Evolutionary conservation across 768 basidiomycete species (phyloP).

Genomic region (Sarcomyxa edulis): DNA sequence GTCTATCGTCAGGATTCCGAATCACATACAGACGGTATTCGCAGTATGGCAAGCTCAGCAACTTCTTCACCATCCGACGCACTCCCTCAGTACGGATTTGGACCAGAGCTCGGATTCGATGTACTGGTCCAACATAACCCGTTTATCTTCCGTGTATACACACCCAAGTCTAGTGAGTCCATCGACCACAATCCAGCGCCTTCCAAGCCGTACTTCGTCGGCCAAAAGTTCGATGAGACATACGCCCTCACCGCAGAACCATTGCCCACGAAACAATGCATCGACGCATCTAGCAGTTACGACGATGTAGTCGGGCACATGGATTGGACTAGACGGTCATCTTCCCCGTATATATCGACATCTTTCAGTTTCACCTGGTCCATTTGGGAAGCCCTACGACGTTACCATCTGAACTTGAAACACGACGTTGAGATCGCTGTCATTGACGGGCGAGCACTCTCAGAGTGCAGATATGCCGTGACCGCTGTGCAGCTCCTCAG

Average conservation of each 20-base stretch:
- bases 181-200: slow-evolving; percentile 46
- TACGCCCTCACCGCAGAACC: slow-evolving; percentile 31
- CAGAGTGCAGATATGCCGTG: slow-evolving; percentile 48
- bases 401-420: slow-evolving; percentile 69
- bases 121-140: slow-evolving; percentile 57
- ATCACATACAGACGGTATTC: too few relatives aligned
- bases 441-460: slow-evolving; percentile 62
- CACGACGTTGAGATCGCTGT: slow-evolving; percentile 76
- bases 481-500: slow-evolving; percentile 64
- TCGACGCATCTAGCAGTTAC: slow-evolving; percentile 36
- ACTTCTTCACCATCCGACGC: too few relatives aligned
- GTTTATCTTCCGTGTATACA: slow-evolving; percentile 78
- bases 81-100: slow-evolving; percentile 79
- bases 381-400: slow-evolving; percentile 74
- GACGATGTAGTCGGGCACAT: slow-evolving; percentile 63
- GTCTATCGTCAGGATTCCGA: too few relatives aligned
- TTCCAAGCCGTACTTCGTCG: slow-evolving; percentile 64
- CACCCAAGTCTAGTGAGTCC: slow-evolving; percentile 57
- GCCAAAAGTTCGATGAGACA: slow-evolving; percentile 55
- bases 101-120: slow-evolving; percentile 56
- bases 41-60: too few relatives aligned
- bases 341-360: slow-evolving; percentile 67
- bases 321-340: slow-evolving; percentile 72
- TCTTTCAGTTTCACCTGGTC: slow-evolving; percentile 83
- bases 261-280: slow-evolving; percentile 20